Evolutionary conservation across 2,329 filamentous ascomycete genomes (phyloP).

Genomic region (Westerdykella ornata): DNA sequence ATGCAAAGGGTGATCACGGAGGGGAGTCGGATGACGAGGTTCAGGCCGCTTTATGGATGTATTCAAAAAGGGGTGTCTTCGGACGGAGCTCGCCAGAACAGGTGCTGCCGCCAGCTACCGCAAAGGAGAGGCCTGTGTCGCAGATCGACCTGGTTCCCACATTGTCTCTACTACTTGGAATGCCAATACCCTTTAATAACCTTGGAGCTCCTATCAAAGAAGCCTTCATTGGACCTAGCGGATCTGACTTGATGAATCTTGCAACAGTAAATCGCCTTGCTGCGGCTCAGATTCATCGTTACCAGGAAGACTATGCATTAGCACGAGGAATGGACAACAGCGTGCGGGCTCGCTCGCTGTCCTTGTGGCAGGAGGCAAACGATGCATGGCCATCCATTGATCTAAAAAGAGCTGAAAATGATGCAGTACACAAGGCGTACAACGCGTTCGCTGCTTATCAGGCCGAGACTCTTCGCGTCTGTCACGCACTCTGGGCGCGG

Average conservation of each 20-base stretch:
- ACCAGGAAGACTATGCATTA: conserved; percentile 74
- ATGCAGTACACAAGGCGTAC: conserved; percentile 41
- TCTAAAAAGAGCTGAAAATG: conserved; percentile 23
- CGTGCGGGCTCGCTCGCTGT: conserved; percentile 49
- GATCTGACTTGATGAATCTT: conserved; percentile 68
- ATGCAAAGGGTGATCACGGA: conserved; percentile 94
- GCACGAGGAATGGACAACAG: conserved; percentile 62
- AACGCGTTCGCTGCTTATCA: conserved; percentile 67
- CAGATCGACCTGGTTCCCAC: conserved; percentile 97
- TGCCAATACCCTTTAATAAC: conserved; percentile 95
- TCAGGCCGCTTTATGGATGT: conserved; percentile 96
- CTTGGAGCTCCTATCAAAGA: conserved; percentile 89
- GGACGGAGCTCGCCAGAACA: conserved; percentile 63
- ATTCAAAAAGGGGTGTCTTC: conserved; percentile 80
- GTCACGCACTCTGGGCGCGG: conserved; percentile 80
- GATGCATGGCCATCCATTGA: conserved; percentile 40
- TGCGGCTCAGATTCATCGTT: conserved; percentile 79
- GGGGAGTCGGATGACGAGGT: conserved; percentile 96
- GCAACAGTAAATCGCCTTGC: conserved; percentile 69
- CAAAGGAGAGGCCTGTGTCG: conserved; percentile 65
- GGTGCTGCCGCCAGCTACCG: conserved; percentile 55
- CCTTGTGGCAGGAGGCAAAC: conserved; percentile 56
- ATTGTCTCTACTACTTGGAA: conserved; percentile 74
- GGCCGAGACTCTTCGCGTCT: conserved; percentile 67
- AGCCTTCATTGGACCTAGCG: conserved; percentile 68